Conservation (phyloP, 805 yeast genomes). For the Scheffersomyces lignosus region DNA sequence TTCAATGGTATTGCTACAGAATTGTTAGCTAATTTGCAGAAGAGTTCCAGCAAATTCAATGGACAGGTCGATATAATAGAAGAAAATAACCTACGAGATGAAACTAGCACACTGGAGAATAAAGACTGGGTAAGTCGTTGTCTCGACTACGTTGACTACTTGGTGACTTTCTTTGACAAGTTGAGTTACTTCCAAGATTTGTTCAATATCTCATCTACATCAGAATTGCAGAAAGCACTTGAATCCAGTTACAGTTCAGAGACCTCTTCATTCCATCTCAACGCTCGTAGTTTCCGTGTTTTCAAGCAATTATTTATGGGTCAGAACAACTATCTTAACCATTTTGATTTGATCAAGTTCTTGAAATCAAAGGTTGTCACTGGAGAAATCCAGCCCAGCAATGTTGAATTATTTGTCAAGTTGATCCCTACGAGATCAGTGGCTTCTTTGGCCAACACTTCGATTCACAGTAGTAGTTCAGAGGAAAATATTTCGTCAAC, state of each 20-base stretch:
- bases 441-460: not conserved
- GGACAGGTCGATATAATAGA: slow-evolving; percentile 3
- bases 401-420: slow-evolving; percentile 12
- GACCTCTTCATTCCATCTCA: not conserved
- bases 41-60: slow-evolving; percentile 1
- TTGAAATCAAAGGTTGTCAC: slow-evolving; percentile 9
- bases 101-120: not conserved
- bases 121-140: slow-evolving; percentile 4
- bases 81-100: not conserved
- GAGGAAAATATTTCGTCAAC: slow-evolving; percentile 2
- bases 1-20: not conserved
- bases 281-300: not conserved
- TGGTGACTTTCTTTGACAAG: slow-evolving; percentile 6
- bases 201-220: not conserved
- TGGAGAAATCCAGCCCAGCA: slow-evolving; percentile 3
- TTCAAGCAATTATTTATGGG: not conserved
- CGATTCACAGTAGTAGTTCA: slow-evolving; percentile 1
- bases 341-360: slow-evolving; percentile 10
- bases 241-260: not conserved
- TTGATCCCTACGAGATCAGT: slow-evolving; percentile 14
- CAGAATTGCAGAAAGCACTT: not conserved
- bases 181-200: slow-evolving; percentile 7
- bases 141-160: slow-evolving; percentile 9
- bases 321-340: slow-evolving; percentile 1
- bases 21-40: not conserved